Conservation (phyloP, 225 moss, liverwort and hornwort genomes). For the Marchantia polymorpha region DNA sequence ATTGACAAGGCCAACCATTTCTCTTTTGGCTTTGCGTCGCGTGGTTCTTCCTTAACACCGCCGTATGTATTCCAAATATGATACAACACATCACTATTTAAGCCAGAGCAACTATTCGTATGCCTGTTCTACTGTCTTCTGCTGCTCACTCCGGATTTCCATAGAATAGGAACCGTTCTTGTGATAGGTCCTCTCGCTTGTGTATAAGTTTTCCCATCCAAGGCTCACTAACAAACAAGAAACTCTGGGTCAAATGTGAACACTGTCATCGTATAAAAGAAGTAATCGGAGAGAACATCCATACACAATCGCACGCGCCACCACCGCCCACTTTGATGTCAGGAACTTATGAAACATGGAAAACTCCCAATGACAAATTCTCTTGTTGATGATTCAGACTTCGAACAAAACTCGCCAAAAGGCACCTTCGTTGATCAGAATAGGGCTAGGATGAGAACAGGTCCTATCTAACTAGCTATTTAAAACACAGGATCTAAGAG, state of each 20-base stretch:
- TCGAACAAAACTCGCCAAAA: constrained; percentile 12
- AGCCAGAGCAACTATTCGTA: too few species aligned
- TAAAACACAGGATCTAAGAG: constrained; percentile 7
- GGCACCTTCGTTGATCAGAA: constrained; percentile 6
- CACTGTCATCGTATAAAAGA: not conserved
- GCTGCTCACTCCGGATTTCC: too few species aligned
- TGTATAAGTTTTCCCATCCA: too few species aligned
- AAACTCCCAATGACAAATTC: not conserved
- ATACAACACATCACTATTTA: too few species aligned
- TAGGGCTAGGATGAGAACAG: constrained; percentile 3
- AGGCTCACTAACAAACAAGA: not conserved
- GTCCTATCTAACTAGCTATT: constrained; percentile 1
- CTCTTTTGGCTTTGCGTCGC: too few species aligned
- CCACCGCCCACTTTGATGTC: not conserved
- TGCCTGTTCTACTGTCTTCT: too few species aligned
- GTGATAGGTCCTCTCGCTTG: too few species aligned
- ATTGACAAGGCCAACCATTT: too few species aligned
- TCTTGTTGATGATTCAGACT: not conserved
- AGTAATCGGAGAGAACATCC: not conserved
- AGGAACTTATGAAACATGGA: not conserved
- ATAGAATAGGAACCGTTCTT: too few species aligned
- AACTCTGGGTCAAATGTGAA: not conserved
- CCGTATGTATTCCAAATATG: too few species aligned
- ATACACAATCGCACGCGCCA: not conserved
- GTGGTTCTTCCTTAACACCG: too few species aligned